Base-by-base conservation (phyloP, 1,284 basidiomycete genomes). In the Cutaneotrichosporon cyanovorans region DNA sequence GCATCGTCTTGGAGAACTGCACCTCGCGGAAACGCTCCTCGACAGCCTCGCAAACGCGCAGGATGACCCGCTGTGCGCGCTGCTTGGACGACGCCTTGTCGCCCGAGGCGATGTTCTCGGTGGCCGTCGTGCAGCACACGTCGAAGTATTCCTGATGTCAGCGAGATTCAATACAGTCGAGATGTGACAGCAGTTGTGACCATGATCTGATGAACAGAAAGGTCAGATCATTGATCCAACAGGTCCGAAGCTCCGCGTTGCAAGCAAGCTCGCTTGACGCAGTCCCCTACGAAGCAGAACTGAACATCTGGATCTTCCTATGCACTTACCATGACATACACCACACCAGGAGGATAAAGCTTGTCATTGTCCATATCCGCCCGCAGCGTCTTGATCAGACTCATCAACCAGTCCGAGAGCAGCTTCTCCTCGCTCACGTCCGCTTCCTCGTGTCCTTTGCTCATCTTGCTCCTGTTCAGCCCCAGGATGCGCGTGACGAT, bases 1-100 rank as follows among this genome's bases (percentile, higher is more conserved):
- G 56, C 69, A 72, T 72, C 15, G 59, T 60, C 48, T 63, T 63
- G 2, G 63, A 53, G 54, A 71, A 71, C 19, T 63, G 37, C 11
- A 63, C 65, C 50, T 77, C 75, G 18, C 71, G 63, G 57, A 77
- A 77, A 4, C 75, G 53, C 49, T 71, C 71, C 48, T 71, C 66
- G 5, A 76, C 73, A 16, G 74, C 70, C 37, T 74, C 69, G 47
- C 74, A 73, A 37, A 67, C 63, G 3, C 74, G 60, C 19, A 77
- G 57, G 16, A 62, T 62, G 20, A 75, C 72, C 15, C 75, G 55
- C 31, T 73, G 63, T 3, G 73, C 75, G 40, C 73, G 57, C 40
- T 60, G 57, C 43, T 56, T 55, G 12, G 51, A 38, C n/a, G 44
- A 20, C 12, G 39, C 40, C 18, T 40, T 49, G 31, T 34, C 39